phyloP scores from a whole-genome alignment of 225 moss, liverwort and hornwort genomes.

The Pleurozium schreberi region DNA sequence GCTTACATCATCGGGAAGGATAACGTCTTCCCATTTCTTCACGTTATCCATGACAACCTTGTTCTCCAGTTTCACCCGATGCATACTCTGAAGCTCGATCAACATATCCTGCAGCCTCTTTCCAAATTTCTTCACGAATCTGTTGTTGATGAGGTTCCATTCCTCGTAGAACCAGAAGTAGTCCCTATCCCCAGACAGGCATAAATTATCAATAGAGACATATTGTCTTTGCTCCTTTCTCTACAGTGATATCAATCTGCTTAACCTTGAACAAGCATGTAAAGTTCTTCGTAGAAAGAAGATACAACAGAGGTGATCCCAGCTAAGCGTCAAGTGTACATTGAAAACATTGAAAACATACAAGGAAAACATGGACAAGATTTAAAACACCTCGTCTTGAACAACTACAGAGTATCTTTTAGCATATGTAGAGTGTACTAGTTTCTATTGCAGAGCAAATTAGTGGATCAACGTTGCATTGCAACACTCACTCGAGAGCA shows the following conservation, averaged over 20 bases:
- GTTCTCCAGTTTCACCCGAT: slow-evolving; percentile 32
- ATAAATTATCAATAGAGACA: background rate
- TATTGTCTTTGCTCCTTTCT: background rate
- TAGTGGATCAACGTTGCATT: background rate
- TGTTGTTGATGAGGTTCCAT: slow-evolving; percentile 18
- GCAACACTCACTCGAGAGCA: slow-evolving; percentile 25
- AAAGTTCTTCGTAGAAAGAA: background rate
- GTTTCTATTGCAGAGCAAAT: background rate
- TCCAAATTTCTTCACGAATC: slow-evolving; percentile 21
- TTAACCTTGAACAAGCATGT: background rate
- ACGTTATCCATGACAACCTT: slow-evolving; percentile 17
- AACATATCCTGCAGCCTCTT: slow-evolving; percentile 25
- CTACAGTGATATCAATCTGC: background rate
- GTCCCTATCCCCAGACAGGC: background rate
- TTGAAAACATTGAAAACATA: background rate
- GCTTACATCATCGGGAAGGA: background rate
- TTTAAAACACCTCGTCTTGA: background rate
- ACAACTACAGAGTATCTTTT: background rate
- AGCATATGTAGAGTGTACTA: background rate
- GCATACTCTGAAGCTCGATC: slow-evolving; percentile 15
- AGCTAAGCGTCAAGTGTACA: background rate
- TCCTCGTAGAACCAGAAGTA: slow-evolving; percentile 37
- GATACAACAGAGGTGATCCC: background rate
- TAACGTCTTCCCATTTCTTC: background rate
- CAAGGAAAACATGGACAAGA: background rate